Conservation (phyloP, 148 eudicot genomes). For the Suaeda aralocaspica region DNA sequence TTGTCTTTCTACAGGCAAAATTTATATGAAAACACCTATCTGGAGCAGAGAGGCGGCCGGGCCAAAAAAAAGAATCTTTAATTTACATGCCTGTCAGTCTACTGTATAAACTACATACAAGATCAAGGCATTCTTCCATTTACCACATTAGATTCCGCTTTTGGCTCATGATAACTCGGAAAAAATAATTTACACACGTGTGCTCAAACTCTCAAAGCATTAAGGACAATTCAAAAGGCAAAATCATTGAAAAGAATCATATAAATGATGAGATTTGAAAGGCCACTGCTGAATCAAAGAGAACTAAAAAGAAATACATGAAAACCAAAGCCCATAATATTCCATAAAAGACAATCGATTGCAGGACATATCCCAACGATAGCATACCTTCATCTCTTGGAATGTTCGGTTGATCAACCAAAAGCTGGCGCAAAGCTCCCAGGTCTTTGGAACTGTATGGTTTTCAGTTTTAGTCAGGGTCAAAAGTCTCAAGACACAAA, state of each 20-base stretch:
- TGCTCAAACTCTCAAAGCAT: background rate
- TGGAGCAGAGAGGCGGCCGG: background rate
- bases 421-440: constrained; percentile 65
- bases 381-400: constrained; percentile 66
- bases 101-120: background rate
- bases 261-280: background rate
- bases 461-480: constrained; percentile 1
- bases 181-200: background rate
- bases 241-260: background rate
- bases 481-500: background rate
- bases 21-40: background rate
- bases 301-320: background rate
- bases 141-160: background rate
- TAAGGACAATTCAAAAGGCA: background rate
- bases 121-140: background rate
- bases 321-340: background rate
- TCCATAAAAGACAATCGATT: background rate
- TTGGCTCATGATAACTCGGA: background rate
- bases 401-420: constrained; percentile 87
- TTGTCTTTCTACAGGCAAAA: constrained; percentile 2
- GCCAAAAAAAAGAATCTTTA: no score
- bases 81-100: no score
- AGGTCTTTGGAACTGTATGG: constrained; percentile 48
- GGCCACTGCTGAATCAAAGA: background rate
- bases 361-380: background rate